Evolutionary conservation across 164 flowering plant genomes (phyloP).

Genomic region (Echeveria elegans): DNA sequence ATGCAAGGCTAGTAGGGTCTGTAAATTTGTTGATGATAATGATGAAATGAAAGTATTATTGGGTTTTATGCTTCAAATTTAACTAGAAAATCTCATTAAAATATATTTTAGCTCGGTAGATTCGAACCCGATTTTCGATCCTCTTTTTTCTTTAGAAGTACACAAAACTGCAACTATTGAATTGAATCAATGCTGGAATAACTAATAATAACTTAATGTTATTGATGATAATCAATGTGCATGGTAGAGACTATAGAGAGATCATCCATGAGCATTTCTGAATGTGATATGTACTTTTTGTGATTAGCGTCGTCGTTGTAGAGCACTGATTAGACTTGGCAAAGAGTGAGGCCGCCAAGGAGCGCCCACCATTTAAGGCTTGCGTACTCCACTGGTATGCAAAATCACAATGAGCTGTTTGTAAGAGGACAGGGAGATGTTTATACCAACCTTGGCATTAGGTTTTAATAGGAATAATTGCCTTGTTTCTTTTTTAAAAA

Average conservation of each 20-base stretch:
- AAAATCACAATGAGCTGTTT: not conserved
- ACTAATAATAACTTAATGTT: not conserved
- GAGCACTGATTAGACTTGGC: conserved; percentile 5
- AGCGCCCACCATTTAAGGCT: conserved; percentile 8
- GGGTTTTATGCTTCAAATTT: not conserved
- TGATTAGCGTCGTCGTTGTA: not conserved
- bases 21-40: not conserved
- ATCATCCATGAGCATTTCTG: not conserved
- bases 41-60: not conserved
- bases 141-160: not conserved
- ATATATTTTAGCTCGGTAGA: not conserved
- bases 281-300: not conserved
- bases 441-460: conserved; percentile 3
- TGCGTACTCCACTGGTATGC: not conserved
- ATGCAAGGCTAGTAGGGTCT: not conserved
- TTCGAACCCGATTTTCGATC: not conserved
- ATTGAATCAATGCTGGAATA: no score
- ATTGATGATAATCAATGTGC: not conserved
- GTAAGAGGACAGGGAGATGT: conserved; percentile 1
- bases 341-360: not conserved
- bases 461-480: not conserved
- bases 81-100: not conserved
- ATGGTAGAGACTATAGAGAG: not conserved
- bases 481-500: no score
- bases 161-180: no score